Evolutionary conservation across 768 basidiomycete species (phyloP), one percentile per base, ranked within the genome.

Genomic region (Suillus discolor): DNA sequence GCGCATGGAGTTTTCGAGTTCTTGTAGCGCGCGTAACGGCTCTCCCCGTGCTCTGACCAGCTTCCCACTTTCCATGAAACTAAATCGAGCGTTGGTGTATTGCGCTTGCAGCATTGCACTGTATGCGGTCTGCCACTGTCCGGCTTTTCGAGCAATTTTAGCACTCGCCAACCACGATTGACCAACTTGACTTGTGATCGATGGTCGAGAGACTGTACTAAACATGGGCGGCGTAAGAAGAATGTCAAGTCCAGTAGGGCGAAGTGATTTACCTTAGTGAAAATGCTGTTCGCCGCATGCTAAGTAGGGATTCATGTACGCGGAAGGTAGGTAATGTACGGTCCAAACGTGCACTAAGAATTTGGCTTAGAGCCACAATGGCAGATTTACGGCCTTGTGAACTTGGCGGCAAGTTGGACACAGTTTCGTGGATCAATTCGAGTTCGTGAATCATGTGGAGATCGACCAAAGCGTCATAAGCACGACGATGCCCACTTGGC

Each of bases 41-140:
- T 97, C 92, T 2, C 92, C 94, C 45, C 83, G 87, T 4, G 87
- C 87, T 68, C 90, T 89, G 65, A 92, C 79, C 6, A 99, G 85
- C 74, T 94, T 98, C 1, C 94, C 93, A 71, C 90, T 94, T 74
- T 99, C 93, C 60, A 98, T 83, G 78, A 96, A 97, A 20, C 90
- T 86, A 73, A 90, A 95, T 0, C 85, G 84, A 0, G 88, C 85
- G 25, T 87, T 83, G 68, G 81, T 83, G 71, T 93, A 89, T 64
- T 89, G 86, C 0, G 96, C 94, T 77, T 99, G 97, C 0, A 99
- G 83, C 68, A 92, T 87, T 7, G 97, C 96, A 72, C 93, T 97
- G 74, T 99, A 99, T 2, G 97, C 95, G 0, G 97, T 98, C 79
- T 98, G 97, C 83, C 88, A 90, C 74, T 99, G 96, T 0, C 94